These are phyloP conservation scores for Leccinum fallax DNA, from an alignment of 1,284 basidiomycete species.

Conservation along the genomic window DNA sequence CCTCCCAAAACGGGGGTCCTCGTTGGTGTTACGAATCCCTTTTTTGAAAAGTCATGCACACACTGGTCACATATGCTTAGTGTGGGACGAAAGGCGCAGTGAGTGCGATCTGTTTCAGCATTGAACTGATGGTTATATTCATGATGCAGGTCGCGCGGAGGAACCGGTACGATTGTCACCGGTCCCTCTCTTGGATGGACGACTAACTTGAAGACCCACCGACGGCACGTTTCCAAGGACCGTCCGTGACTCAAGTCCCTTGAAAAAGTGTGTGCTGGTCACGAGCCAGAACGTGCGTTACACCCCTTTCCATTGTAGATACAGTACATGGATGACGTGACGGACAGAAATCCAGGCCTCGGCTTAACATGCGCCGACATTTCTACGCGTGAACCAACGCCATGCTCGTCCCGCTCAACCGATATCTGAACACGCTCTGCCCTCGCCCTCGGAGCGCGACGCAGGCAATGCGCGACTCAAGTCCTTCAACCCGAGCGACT, in stretches of 20 bases:
- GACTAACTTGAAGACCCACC: conserved; percentile 65
- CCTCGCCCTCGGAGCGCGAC: conserved; percentile 55
- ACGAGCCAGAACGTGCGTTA: conserved; percentile 54
- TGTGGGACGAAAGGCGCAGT: no score
- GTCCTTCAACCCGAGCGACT: conserved; percentile 79
- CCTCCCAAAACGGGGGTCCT: no score
- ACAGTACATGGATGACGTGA: not conserved
- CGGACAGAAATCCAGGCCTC: conserved; percentile 61
- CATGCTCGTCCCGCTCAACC: conserved; percentile 88
- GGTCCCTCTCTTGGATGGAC: conserved; percentile 73
- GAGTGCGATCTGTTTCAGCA: no score
- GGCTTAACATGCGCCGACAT: conserved; percentile 53
- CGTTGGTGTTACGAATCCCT: no score
- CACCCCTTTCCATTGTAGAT: not conserved
- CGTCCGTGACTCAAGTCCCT: conserved; percentile 66
- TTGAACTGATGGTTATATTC: not conserved
- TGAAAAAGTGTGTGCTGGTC: conserved; percentile 56
- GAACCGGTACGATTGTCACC: conserved; percentile 35
- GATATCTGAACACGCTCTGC: conserved; percentile 91
- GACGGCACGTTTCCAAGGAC: conserved; percentile 87
- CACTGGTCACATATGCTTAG: no score
- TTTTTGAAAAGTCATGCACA: no score
- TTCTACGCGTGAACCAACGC: conserved; percentile 88
- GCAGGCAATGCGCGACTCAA: conserved; percentile 49
- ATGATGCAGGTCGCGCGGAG: conserved; percentile 14